Conservation (phyloP, 495 filamentous ascomycete species). For the Penicillium antarcticum region DNA sequence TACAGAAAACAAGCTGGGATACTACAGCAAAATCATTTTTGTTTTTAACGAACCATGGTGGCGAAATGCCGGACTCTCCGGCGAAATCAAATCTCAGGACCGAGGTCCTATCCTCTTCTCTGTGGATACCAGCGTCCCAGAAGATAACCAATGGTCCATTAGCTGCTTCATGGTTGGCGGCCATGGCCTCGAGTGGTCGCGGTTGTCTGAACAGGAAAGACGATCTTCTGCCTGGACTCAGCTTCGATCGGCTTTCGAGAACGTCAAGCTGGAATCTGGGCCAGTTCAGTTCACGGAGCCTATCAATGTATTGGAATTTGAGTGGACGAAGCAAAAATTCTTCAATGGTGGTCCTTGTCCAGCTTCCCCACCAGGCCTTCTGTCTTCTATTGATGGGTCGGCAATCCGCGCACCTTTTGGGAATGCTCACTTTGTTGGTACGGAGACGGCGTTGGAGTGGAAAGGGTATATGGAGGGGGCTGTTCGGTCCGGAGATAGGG, state of each 20-base stretch:
- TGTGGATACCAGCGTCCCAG: constrained; percentile 31
- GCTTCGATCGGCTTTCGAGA: constrained; percentile 8
- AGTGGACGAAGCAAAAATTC: constrained; percentile 28
- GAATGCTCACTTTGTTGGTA: constrained; percentile 43
- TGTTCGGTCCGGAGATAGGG: constrained; percentile 30
- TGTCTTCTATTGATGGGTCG: constrained; percentile 13
- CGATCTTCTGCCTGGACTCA: neutral
- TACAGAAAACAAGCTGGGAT: constrained; percentile 23
- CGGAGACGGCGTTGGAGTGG: constrained; percentile 39
- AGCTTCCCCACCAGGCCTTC: constrained; percentile 17
- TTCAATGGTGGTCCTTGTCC: constrained; percentile 15
- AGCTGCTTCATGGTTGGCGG: constrained; percentile 38
- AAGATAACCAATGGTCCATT: constrained; percentile 31
- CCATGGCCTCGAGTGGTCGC: constrained; percentile 25
- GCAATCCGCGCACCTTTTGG: constrained; percentile 21
- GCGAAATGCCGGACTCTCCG: constrained; percentile 26
- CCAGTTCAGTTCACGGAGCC: constrained; percentile 2
- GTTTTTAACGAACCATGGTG: constrained; percentile 42
- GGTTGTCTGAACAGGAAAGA: constrained; percentile 1
- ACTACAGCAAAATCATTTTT: constrained; percentile 35
- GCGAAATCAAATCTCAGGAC: constrained; percentile 19
- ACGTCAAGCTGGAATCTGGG: constrained; percentile 11
- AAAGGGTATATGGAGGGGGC: constrained; percentile 51
- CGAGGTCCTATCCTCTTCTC: constrained; percentile 31
- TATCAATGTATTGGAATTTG: constrained; percentile 19